These are phyloP conservation scores for Combretum micranthum DNA, from an alignment of 345 rosid genomes.

Conservation along the genomic window DNA sequence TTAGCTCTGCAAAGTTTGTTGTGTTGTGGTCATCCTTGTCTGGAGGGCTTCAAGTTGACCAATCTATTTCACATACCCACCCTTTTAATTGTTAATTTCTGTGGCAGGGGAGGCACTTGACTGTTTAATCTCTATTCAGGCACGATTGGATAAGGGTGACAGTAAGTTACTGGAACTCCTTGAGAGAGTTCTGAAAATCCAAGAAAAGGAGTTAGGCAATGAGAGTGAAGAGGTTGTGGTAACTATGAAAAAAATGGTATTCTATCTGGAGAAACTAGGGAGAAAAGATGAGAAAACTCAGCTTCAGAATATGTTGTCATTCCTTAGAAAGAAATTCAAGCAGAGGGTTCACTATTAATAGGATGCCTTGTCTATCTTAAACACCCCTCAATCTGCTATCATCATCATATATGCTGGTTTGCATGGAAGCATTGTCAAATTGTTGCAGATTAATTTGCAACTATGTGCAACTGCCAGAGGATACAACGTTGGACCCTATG, in stretches of 20 bases:
- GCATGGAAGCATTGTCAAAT: too few relatives aligned
- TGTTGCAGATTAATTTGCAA: too few relatives aligned
- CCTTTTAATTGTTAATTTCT: constrained; percentile 2
- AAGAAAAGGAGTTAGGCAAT: constrained; percentile 62
- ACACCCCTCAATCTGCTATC: neutral
- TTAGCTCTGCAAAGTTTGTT: too few relatives aligned
- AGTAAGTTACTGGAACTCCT: constrained; percentile 37
- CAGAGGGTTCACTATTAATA: constrained; percentile 27
- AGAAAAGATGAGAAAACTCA: constrained; percentile 56
- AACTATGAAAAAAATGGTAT: constrained; percentile 60
- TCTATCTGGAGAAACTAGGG: constrained; percentile 58
- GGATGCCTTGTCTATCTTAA: neutral
- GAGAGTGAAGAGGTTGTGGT: constrained; percentile 57
- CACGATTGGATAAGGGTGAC: constrained; percentile 45
- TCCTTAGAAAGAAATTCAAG: constrained; percentile 47
- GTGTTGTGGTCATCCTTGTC: too few relatives aligned
- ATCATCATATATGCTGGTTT: neutral
- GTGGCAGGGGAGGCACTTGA: constrained; percentile 78
- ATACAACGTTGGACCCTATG: too few relatives aligned
- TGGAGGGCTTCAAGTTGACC: neutral
- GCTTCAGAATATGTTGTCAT: constrained; percentile 53
- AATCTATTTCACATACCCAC: neutral
- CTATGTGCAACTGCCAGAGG: too few relatives aligned
- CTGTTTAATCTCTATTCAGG: constrained; percentile 63
- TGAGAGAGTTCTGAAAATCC: constrained; percentile 59